A percentile compares a stretch with the other conserved stretches of the same genome.
These are phyloP conservation scores for Aspergillus ruber DNA, from an alignment of 2,329 filamentous ascomycete genomes.

Conservation along the genomic window DNA sequence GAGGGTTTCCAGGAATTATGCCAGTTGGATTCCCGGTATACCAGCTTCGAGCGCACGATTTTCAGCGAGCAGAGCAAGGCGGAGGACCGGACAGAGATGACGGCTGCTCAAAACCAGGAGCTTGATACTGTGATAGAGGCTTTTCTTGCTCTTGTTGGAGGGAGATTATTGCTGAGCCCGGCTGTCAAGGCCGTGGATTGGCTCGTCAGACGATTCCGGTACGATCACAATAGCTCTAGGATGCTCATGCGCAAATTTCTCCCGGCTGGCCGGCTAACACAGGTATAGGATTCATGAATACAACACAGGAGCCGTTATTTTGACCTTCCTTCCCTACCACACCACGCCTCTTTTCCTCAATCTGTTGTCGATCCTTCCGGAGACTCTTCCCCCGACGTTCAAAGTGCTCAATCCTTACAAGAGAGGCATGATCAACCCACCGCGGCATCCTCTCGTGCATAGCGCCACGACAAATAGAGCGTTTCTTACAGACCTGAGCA, in stretches of 20 bases:
- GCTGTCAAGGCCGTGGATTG: slow-evolving; percentile 90
- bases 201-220: slow-evolving; percentile 87
- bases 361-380: slow-evolving; percentile 78
- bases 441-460: slow-evolving; percentile 75
- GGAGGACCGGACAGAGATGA: slow-evolving; percentile 83
- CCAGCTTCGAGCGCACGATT: slow-evolving; percentile 65
- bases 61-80: slow-evolving; percentile 92
- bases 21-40: slow-evolving; percentile 73
- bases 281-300: slow-evolving; percentile 72
- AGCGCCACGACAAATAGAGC: slow-evolving; percentile 70
- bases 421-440: slow-evolving; percentile 66
- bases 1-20: slow-evolving; percentile 92
- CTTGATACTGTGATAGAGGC: slow-evolving; percentile 70
- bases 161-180: slow-evolving; percentile 72
- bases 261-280: slow-evolving; percentile 8
- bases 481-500: slow-evolving; percentile 71
- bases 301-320: slow-evolving; percentile 70
- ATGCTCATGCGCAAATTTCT: neutral
- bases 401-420: slow-evolving; percentile 84
- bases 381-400: slow-evolving; percentile 63
- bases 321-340: slow-evolving; percentile 91
- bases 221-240: slow-evolving; percentile 22
- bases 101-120: slow-evolving; percentile 70
- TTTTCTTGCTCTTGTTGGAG: slow-evolving; percentile 74
- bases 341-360: slow-evolving; percentile 77